Conservation (phyloP, 176 grass and related monocot genomes). For the Eleusine coracana region DNA sequence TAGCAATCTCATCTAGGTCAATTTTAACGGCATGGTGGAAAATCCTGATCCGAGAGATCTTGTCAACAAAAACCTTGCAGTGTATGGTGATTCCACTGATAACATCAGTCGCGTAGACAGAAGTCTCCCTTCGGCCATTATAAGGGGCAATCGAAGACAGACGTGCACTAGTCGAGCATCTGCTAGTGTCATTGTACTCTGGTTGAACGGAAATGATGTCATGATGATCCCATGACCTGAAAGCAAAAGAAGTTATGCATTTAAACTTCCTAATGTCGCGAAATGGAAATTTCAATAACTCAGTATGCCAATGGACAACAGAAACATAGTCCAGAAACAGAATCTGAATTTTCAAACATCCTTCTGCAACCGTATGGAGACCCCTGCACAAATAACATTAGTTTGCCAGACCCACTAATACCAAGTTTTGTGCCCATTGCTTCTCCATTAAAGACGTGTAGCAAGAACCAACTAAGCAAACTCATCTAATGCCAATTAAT, state of each 20-base stretch:
- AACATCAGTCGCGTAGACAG: constrained; percentile 89
- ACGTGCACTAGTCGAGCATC: constrained; percentile 83
- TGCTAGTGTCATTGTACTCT: constrained; percentile 82
- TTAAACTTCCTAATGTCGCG: constrained; percentile 15
- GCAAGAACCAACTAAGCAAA: background rate
- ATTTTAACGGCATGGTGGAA: constrained; percentile 96
- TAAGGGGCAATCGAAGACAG: constrained; percentile 80
- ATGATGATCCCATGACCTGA: constrained; percentile 94
- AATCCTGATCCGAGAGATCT: constrained; percentile 84
- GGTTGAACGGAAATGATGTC: constrained; percentile 87
- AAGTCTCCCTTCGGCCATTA: constrained; percentile 82
- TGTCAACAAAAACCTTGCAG: constrained; percentile 90
- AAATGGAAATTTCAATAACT: background rate
- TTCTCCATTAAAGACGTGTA: background rate
- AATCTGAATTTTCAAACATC: background rate
- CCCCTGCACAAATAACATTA: background rate
- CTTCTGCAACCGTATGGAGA: background rate
- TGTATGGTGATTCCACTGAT: constrained; percentile 79
- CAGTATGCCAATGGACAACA: background rate
- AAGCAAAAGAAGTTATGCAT: background rate
- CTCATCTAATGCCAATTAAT: background rate
- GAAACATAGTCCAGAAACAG: background rate
- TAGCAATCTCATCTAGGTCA: constrained; percentile 87
- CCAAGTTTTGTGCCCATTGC: background rate
- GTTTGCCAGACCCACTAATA: background rate